Percentiles rank a stretch among this genome's conserved stretches.
These are phyloP conservation scores for Leccinum olivaceoglutinosum DNA, from an alignment of 1,284 basidiomycete genomes.

Conservation along the genomic window DNA sequence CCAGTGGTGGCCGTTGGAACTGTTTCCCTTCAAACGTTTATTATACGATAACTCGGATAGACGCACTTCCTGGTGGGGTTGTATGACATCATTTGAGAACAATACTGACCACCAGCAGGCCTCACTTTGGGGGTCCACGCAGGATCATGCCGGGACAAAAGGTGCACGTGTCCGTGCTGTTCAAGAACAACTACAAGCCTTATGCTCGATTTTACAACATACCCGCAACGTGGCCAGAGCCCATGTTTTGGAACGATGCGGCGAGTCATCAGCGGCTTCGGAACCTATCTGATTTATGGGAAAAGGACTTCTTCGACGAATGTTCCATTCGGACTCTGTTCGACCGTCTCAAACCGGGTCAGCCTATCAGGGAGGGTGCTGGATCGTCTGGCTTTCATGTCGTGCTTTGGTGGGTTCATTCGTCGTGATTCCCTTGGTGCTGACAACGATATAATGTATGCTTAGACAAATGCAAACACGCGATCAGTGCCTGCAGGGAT, in stretches of 20 bases:
- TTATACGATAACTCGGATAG: constrained; percentile 24
- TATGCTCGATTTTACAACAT: constrained; percentile 19
- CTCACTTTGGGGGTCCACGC: constrained; percentile 23
- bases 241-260: constrained; percentile 30
- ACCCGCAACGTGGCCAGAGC: constrained; percentile 23
- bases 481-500: background rate
- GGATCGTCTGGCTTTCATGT: constrained; percentile 30
- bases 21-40: constrained; percentile 25
- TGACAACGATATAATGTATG: background rate
- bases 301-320: constrained; percentile 28
- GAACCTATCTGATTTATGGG: constrained; percentile 19
- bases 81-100: too few relatives aligned
- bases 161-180: constrained; percentile 29
- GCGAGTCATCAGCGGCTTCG: constrained; percentile 23
- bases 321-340: constrained; percentile 17
- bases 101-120: constrained; percentile 20
- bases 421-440: background rate
- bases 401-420: constrained; percentile 21
- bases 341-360: constrained; percentile 14
- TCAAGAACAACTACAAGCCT: constrained; percentile 27
- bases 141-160: constrained; percentile 28
- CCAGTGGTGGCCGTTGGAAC: constrained; percentile 27
- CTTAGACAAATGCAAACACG: constrained; percentile 19
- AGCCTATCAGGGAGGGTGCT: constrained; percentile 17
- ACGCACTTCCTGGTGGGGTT: constrained; percentile 16